Evolutionary conservation across 2,329 filamentous ascomycete species (phyloP).

Genomic region (Westerdykella ornata): DNA sequence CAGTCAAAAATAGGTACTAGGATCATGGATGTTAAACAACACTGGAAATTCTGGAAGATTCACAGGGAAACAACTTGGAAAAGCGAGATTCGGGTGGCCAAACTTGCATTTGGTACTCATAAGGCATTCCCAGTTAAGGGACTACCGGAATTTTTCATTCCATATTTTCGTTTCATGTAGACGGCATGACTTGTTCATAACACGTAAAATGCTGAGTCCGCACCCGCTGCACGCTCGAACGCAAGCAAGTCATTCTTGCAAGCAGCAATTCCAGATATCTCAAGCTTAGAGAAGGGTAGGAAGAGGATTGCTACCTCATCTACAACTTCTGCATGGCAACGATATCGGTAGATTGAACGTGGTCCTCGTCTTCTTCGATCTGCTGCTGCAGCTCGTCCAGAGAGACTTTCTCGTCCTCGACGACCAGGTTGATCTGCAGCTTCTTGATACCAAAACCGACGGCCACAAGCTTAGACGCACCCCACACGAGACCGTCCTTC

Average conservation of each 20-base stretch:
- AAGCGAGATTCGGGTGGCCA: no score
- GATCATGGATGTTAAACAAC: no score
- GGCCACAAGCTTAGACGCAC: slow-evolving; percentile 78
- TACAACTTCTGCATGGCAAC: slow-evolving; percentile 48
- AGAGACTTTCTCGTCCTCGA: slow-evolving; percentile 96
- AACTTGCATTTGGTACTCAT: no score
- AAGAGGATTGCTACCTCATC: slow-evolving; percentile 7
- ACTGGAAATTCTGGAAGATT: no score
- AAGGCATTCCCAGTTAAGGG: no score
- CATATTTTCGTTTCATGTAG: slow-evolving; percentile 21
- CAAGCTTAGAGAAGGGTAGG: background rate
- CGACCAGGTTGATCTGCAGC: slow-evolving; percentile 95
- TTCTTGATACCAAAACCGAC: slow-evolving; percentile 99
- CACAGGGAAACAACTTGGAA: no score
- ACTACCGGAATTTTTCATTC: background rate
- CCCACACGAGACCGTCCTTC: slow-evolving; percentile 94
- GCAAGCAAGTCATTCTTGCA: background rate
- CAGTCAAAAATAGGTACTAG: no score
- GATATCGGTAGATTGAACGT: slow-evolving; percentile 94
- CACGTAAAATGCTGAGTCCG: slow-evolving; percentile 25
- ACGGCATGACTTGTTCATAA: slow-evolving; percentile 20
- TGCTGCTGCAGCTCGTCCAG: slow-evolving; percentile 77
- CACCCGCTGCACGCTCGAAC: slow-evolving; percentile 11
- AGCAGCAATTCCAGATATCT: background rate
- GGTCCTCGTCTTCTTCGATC: slow-evolving; percentile 84